These are phyloP conservation scores for Chaetomium sp. DNA, from an alignment of 2,329 filamentous ascomycete genomes.

Conservation along the genomic window DNA sequence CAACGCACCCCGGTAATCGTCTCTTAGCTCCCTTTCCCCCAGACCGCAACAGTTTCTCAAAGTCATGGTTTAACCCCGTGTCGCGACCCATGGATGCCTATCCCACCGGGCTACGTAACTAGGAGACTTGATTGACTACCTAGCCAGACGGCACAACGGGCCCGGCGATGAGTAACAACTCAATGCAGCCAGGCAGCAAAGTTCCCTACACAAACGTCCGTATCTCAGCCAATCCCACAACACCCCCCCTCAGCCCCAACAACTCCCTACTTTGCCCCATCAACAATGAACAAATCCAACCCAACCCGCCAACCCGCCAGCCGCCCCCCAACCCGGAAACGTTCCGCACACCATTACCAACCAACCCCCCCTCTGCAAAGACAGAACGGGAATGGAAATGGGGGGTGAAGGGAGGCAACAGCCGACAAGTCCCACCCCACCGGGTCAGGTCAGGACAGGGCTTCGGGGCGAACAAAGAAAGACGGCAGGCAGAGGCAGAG, in stretches of 20 bases:
- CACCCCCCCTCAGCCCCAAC: background rate
- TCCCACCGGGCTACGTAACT: background rate
- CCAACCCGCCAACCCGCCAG: background rate
- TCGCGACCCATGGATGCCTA: background rate
- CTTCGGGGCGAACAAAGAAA: too few species aligned
- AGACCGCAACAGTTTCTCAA: too few species aligned
- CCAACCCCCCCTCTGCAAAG: background rate
- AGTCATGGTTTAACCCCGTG: too few species aligned
- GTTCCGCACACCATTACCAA: background rate
- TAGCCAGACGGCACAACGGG: background rate
- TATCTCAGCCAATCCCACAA: background rate
- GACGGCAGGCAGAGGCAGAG: background rate
- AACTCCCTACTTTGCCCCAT: background rate
- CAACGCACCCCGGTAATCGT: too few species aligned
- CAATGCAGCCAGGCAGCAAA: background rate
- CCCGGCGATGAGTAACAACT: background rate
- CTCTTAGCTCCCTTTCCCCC: too few species aligned
- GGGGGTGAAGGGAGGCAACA: background rate
- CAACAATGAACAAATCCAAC: background rate
- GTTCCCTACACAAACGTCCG: background rate
- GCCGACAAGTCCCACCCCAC: background rate
- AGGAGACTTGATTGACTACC: background rate
- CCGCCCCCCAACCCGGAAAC: background rate
- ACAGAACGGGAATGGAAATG: background rate
- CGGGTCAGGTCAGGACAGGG: background rate